Conservation (phyloP, 495 filamentous ascomycete species). For the Penicillium steckii region DNA sequence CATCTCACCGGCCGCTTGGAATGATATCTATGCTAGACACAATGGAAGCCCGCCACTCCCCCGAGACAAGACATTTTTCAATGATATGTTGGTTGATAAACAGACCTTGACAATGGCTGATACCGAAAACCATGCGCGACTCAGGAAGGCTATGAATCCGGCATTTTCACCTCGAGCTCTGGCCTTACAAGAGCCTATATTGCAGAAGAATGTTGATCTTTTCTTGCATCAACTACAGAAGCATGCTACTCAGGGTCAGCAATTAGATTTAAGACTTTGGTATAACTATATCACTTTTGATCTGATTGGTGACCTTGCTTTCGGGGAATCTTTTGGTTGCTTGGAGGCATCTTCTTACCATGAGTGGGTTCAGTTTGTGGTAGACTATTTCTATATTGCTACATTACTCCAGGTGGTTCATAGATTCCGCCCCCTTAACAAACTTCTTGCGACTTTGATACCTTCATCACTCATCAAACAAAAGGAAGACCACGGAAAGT, state of each 20-base stretch:
- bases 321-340: not conserved
- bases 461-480: not conserved
- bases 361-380: not conserved
- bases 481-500: not conserved
- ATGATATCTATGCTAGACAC: not conserved
- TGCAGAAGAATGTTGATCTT: not conserved
- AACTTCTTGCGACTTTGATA: not conserved
- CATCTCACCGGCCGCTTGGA: not conserved
- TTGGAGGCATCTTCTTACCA: not conserved
- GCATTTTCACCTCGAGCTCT: not conserved
- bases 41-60: not conserved
- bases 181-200: not conserved
- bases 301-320: conserved; percentile 2
- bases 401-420: not conserved
- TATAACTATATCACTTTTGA: not conserved
- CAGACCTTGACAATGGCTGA: not conserved
- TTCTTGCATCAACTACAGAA: not conserved
- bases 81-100: not conserved
- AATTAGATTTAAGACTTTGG: not conserved
- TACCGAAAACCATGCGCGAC: not conserved
- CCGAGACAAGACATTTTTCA: not conserved
- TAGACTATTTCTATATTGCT: not conserved
- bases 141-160: not conserved
- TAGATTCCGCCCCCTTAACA: not conserved
- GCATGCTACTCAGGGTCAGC: not conserved